phyloP scores from a whole-genome alignment of 2,329 filamentous ascomycete species.

The Chrysosporium keratinophilum region DNA sequence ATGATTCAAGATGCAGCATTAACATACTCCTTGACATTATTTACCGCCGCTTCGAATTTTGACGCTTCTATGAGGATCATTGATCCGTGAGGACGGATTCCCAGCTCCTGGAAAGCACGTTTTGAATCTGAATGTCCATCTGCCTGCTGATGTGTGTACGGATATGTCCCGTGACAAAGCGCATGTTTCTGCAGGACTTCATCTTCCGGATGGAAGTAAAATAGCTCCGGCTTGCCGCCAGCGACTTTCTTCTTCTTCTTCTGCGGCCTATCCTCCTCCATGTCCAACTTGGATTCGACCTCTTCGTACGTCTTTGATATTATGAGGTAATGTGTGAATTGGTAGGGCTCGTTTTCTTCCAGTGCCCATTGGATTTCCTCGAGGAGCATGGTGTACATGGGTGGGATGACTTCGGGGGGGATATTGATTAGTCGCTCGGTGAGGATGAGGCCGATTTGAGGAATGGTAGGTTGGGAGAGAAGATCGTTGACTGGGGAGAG shows the following conservation, averaged over 20 bases:
- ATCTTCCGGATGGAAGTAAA: conserved; percentile 94
- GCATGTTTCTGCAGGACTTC: conserved; percentile 75
- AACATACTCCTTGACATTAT: conserved; percentile 66
- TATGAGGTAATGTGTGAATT: conserved; percentile 86
- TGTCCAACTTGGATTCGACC: conserved; percentile 68
- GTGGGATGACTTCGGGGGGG: conserved; percentile 82
- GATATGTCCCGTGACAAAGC: conserved; percentile 56
- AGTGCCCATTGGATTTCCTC: conserved; percentile 85
- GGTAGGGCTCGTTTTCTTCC: conserved; percentile 82
- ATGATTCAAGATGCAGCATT: conserved; percentile 38
- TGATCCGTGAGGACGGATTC: conserved; percentile 72
- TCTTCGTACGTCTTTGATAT: conserved; percentile 88
- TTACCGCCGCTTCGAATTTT: conserved; percentile 66
- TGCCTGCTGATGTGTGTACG: conserved; percentile 66
- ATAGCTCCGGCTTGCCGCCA: conserved; percentile 47
- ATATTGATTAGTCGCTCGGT: conserved; percentile 93
- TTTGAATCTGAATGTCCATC: conserved; percentile 82
- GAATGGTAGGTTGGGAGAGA: conserved; percentile 43
- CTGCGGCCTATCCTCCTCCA: conserved; percentile 50
- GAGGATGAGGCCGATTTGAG: conserved; percentile 72
- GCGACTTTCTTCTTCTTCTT: conserved; percentile 55
- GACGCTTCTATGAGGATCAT: conserved; percentile 74
- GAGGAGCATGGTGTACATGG: conserved; percentile 86
- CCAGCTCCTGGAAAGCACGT: conserved; percentile 86
- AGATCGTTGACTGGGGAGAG: conserved; percentile 50